Evolutionary conservation across 108 stramenopile species (phyloP).

Genomic region (Chaetoceros muelleri): DNA sequence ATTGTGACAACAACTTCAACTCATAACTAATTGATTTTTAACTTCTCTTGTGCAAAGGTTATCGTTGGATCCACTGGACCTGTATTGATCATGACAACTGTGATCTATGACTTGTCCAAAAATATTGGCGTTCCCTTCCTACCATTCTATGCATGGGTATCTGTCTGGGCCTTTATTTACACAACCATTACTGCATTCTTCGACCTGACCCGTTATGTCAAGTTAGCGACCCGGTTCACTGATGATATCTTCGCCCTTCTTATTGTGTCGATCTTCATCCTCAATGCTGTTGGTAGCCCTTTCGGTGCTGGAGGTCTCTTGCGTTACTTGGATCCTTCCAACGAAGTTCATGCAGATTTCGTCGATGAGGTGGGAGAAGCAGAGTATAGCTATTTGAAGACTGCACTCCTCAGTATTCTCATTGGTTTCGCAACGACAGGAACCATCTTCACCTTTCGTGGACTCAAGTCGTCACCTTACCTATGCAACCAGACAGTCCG

Average conservation of each 20-base stretch:
- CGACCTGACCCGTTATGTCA: slow-evolving; percentile 12
- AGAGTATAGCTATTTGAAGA: slow-evolving; percentile 5
- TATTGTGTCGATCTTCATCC: slow-evolving; percentile 20
- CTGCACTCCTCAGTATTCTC: slow-evolving; percentile 15
- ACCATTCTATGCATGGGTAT: slow-evolving; percentile 24
- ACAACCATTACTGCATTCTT: slow-evolving; percentile 6
- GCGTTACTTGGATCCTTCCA: slow-evolving; percentile 11
- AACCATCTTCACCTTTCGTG: too few relatives aligned
- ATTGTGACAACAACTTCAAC: too few relatives aligned
- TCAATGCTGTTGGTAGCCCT: slow-evolving; percentile 22
- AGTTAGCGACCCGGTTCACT: slow-evolving; percentile 11
- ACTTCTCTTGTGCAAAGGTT: too few relatives aligned
- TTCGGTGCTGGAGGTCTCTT: slow-evolving; percentile 9
- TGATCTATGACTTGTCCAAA: slow-evolving; percentile 21
- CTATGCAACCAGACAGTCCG: too few relatives aligned
- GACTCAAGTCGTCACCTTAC: too few relatives aligned
- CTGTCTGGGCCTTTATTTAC: not conserved
- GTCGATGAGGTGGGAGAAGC: slow-evolving; percentile 1
- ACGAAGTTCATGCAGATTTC: slow-evolving; percentile 14
- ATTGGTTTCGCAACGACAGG: too few relatives aligned
- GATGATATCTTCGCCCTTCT: slow-evolving; percentile 20
- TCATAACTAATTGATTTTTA: too few relatives aligned
- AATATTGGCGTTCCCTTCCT: slow-evolving; percentile 31
- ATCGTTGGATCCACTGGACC: slow-evolving; percentile 42
- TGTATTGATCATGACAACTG: slow-evolving; percentile 25